Base-by-base conservation (phyloP, 306 rosid species). In the Herpetospermum pedunculosum region DNA sequence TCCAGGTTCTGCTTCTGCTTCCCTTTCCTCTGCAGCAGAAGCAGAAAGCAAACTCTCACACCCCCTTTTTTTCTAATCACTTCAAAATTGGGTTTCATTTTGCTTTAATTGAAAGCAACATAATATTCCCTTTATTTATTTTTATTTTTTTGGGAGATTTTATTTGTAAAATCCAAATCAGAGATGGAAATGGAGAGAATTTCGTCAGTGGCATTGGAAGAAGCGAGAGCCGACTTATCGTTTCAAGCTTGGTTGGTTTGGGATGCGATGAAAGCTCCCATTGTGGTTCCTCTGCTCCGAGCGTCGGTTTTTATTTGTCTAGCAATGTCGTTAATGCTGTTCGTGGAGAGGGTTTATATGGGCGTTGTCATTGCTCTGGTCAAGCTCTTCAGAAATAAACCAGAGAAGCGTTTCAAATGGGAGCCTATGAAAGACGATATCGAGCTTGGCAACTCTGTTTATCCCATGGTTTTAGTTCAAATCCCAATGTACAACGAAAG, bases 401-500 rank as follows among this genome's bases (percentile, higher is more conserved):
- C 77, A 25, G 77, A 74, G 43, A 74, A 57, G 54, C 53, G 77
- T 4, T 74, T 25, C 53, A 74, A 55, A 57, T 74, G 77, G 77
- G 77, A 74, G 41, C 43, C 70, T 29, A 57, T 74, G 68, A 74
- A 57, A 74, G 70, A 74, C 26, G 77, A 74, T 29, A 40, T 74
- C 19, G 77, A 74, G 77, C 70, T 74, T 21, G 77, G 77, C 8
- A 74, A 57, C 70, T 74, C 77, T 55, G 68, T 28, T 38, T 74
- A 55, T 74, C 77, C 77, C 26, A 57, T 38, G 70, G 57, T 74
- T 57, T 58, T 74, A 58, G 40, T 74, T 57, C 77, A 74, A 74
- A 74, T 74, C 38, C 77, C 70, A 29, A 74, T 74, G 77, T 74
- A 38, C 70, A 74, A 74, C 32, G 77, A 74, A 74, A 57, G 15